Evolutionary conservation across 495 filamentous ascomycete genomes (phyloP), one percentile per base, ranked within the genome.

Genomic region (Aspergillus ostianus): DNA sequence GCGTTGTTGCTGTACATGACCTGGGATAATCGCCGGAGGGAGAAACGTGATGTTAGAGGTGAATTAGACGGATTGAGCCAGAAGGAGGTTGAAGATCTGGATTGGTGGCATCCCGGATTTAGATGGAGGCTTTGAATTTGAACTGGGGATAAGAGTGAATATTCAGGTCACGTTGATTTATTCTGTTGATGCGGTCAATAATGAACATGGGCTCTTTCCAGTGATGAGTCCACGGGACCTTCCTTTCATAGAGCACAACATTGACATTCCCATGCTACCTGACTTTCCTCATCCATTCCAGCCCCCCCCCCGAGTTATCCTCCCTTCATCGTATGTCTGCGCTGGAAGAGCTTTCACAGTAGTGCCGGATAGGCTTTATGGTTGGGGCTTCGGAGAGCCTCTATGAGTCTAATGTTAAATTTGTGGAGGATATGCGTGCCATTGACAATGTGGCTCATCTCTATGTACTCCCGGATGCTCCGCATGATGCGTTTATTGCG

Each of bases 61-160:
- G 19, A 47, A 12, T 46, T 49, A 32, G n/a, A 45, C 10, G 55
- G 17, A 4, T 19, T 57, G 46, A 47, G 23, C n/a, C 19, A 17
- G 8, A 26, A 36, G 27, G 26, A 45, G 15, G 2, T 50, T 13
- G 55, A 49, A 26, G 46, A 47, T 32, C 13, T 57, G 17, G 55
- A 57, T 18, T 57, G 55, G 55, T 27, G 46, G 6, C 55, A 57
- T 50, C 55, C 55, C 8, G 8, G 27, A 29, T 57, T 57, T 13
- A 23, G 55, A n/a, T 57, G 55, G 55, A 57, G 44, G 26, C n/a
- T 18, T 27, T 51, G 49, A 51, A 6, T 6, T 20, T 51, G 32
- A 12, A 36, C 9, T 36, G 32, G 32, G n/a, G n/a, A n/a, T n/a
- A n/a, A n/a, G n/a, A n/a, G n/a, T n/a, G n/a, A n/a, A n/a, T n/a